phyloP scores from a whole-genome alignment of 139 green algal species.

The Chlorella sp. region DNA sequence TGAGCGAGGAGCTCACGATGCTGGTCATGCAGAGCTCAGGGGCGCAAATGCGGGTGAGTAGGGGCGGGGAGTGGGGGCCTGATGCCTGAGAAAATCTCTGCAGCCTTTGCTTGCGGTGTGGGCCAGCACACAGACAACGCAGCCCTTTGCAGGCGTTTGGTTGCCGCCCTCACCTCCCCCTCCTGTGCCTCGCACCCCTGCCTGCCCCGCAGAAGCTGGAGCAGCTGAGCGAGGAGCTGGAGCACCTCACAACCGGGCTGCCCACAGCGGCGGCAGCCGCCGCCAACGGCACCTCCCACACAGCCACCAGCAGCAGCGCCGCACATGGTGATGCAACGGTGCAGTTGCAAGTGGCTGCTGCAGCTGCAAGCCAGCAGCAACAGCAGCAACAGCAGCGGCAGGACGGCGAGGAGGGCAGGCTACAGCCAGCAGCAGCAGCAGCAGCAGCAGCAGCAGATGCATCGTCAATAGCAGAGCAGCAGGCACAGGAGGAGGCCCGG shows the following conservation, averaged over 20 bases:
- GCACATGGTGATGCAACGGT: background rate
- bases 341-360: background rate
- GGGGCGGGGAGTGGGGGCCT: too few species aligned
- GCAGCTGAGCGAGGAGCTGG: constrained; percentile 28
- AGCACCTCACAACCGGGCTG: constrained; percentile 4
- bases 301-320: background rate
- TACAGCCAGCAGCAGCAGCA: background rate
- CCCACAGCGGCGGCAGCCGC: background rate
- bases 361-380: background rate
- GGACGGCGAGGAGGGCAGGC: background rate
- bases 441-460: background rate
- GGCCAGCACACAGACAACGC: too few species aligned
- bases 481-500: background rate
- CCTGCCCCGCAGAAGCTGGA: constrained; percentile 15
- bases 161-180: too few species aligned
- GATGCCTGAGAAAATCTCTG: too few species aligned
- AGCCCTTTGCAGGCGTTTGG: too few species aligned
- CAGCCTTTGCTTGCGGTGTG: too few species aligned
- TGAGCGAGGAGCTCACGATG: constrained; percentile 71
- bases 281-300: background rate
- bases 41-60: constrained; percentile 52
- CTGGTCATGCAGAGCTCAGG: constrained; percentile 65
- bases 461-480: background rate
- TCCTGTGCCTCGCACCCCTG: background rate
- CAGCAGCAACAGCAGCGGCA: too few species aligned